Evolutionary conservation across 192 early-diverging fungal species (phyloP).

Genomic region (Diversispora eburnea): DNA sequence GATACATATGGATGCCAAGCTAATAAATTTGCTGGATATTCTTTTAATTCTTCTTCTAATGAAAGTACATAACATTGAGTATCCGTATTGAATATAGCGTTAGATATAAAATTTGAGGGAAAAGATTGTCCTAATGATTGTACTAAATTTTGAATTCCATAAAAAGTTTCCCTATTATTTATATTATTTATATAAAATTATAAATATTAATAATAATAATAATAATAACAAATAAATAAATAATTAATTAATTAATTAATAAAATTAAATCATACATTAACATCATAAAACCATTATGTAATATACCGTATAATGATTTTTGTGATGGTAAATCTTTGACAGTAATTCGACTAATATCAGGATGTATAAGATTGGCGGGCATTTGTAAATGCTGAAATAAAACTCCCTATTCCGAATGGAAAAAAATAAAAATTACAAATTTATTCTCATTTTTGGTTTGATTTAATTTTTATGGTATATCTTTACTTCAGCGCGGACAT

Average conservation of each 20-base stretch:
- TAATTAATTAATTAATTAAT: too few relatives aligned
- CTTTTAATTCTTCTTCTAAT: neutral
- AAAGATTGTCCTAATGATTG: neutral
- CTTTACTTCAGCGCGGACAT: neutral
- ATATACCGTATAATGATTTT: neutral
- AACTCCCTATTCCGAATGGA: neutral
- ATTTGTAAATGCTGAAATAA: neutral
- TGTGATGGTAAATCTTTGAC: neutral
- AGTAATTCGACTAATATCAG: neutral
- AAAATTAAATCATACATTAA: too few relatives aligned
- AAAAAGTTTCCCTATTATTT: neutral
- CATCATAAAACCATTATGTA: too few relatives aligned
- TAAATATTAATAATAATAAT: too few relatives aligned
- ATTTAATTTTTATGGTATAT: neutral
- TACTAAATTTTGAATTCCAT: neutral
- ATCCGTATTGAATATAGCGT: neutral
- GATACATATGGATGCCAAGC: conserved; percentile 27
- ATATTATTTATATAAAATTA: neutral
- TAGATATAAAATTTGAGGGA: neutral
- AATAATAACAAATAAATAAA: too few relatives aligned
- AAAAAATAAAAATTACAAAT: neutral
- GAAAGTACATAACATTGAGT: neutral
- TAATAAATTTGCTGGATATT: neutral
- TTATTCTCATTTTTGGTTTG: neutral
- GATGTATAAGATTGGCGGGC: neutral